phyloP scores from a whole-genome alignment of 768 basidiomycete species.

The Dendrothele bispora region DNA sequence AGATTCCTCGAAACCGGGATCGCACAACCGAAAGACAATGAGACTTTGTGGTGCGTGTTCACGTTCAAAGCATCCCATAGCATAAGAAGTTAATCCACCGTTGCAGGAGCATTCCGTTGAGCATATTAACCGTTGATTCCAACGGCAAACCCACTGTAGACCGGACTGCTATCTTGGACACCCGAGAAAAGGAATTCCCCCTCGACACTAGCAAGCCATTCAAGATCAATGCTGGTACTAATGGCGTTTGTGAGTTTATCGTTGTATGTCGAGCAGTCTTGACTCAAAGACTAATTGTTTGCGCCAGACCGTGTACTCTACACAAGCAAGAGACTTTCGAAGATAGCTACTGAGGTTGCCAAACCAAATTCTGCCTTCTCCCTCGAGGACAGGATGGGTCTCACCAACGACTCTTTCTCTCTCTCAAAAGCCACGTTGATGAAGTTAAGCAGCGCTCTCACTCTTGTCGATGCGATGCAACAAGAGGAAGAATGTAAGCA shows the following conservation, averaged over 20 bases:
- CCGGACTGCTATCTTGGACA: constrained; percentile 49
- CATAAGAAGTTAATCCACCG: background rate
- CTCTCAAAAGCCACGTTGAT: constrained; percentile 67
- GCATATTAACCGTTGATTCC: constrained; percentile 48
- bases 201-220: constrained; percentile 57
- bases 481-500: constrained; percentile 57
- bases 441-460: constrained; percentile 57
- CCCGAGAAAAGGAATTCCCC: constrained; percentile 50
- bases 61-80: background rate
- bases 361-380: constrained; percentile 49
- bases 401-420: constrained; percentile 63
- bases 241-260: constrained; percentile 60
- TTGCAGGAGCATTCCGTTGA: constrained; percentile 60
- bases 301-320: constrained; percentile 64
- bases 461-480: constrained; percentile 51
- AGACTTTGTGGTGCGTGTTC: constrained; percentile 57
- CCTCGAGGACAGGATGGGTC: constrained; percentile 67
- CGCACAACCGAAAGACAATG: constrained; percentile 60
- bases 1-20: constrained; percentile 72
- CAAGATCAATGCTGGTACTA: constrained; percentile 75
- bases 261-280: constrained; percentile 1
- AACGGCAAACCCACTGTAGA: constrained; percentile 49
- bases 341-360: constrained; percentile 62
- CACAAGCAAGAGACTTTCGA: constrained; percentile 54
- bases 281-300: constrained; percentile 8